Conservation (phyloP, 345 rosid genomes). For the Eucalyptus curtisii region DNA sequence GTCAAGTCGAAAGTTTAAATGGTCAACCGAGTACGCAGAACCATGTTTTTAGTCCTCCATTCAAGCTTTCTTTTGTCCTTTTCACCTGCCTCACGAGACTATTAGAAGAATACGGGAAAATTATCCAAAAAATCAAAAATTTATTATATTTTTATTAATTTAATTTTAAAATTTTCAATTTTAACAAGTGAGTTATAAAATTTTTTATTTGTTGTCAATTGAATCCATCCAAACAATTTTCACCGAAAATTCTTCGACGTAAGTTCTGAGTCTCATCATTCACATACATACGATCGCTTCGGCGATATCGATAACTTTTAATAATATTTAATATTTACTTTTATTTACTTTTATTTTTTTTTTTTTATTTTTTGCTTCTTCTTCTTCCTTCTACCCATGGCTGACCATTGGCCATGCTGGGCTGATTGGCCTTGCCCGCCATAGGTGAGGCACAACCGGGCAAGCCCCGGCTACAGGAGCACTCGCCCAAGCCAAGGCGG, state of each 20-base stretch:
- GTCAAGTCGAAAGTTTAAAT: neutral
- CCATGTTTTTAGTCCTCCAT: neutral
- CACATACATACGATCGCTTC: too few species aligned
- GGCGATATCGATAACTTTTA: too few species aligned
- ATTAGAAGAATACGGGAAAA: neutral
- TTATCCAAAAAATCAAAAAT: fast-evolving
- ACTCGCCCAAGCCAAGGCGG: too few species aligned
- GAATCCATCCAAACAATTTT: too few species aligned
- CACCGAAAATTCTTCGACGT: fast-evolving
- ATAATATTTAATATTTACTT: too few species aligned
- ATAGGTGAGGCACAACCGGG: fast-evolving
- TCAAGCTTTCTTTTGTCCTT: neutral
- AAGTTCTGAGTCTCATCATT: too few species aligned
- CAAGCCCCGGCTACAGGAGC: fast-evolving
- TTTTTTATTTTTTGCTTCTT: too few species aligned
- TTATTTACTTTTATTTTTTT: too few species aligned
- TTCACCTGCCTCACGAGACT: neutral
- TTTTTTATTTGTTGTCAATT: too few species aligned
- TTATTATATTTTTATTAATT: too few species aligned
- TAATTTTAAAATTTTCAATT: fast-evolving
- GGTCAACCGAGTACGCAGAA: neutral
- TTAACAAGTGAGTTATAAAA: fast-evolving
- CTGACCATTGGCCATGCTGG: fast-evolving
- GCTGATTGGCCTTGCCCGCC: fast-evolving
- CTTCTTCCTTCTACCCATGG: fast-evolving